A percentile compares a stretch with the other conserved stretches of the same genome.
Conservation (phyloP, 257 asterid species). For the Capsicum rhomboideum region DNA sequence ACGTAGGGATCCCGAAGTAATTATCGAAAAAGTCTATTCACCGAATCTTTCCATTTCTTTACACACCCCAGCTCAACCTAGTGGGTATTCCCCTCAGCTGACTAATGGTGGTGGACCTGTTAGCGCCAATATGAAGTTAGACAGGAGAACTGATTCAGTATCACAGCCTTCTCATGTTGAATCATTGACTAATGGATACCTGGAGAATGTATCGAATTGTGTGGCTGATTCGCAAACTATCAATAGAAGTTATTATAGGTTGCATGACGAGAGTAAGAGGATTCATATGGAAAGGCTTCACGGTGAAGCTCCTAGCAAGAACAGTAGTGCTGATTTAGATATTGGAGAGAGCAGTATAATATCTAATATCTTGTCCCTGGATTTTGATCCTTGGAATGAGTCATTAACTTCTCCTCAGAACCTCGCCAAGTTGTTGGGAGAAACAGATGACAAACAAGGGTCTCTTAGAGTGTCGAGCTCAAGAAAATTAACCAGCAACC, state of each 20-base stretch:
- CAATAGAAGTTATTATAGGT: slow-evolving; percentile 28
- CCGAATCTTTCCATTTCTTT: slow-evolving; percentile 27
- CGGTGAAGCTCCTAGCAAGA: slow-evolving; percentile 25
- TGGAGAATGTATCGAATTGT: slow-evolving; percentile 22
- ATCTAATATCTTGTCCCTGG: slow-evolving; percentile 77
- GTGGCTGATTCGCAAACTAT: slow-evolving; percentile 21
- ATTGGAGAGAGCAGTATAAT: slow-evolving; percentile 84
- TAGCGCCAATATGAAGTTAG: slow-evolving; percentile 32
- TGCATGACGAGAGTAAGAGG: slow-evolving; percentile 29
- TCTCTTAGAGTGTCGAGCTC: slow-evolving; percentile 44
- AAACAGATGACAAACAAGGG: slow-evolving; percentile 39
- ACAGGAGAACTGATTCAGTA: slow-evolving; percentile 34
- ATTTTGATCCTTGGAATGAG: slow-evolving; percentile 69
- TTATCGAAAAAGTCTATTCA: slow-evolving; percentile 19
- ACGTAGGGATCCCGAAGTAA: slow-evolving; percentile 46
- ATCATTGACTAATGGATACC: slow-evolving; percentile 23
- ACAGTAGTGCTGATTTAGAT: slow-evolving; percentile 17
- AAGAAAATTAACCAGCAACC: slow-evolving; percentile 51
- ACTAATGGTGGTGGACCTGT: slow-evolving; percentile 20
- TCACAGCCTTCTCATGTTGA: slow-evolving; percentile 33
- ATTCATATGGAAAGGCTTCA: slow-evolving; percentile 36
- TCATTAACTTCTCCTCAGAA: slow-evolving; percentile 56
- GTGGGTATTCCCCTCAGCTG: slow-evolving; percentile 16
- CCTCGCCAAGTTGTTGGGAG: slow-evolving; percentile 53
- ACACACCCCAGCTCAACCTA: slow-evolving; percentile 19